Evolutionary conservation across 2,329 filamentous ascomycete species (phyloP).

Genomic region (Colletotrichum theobromicola): DNA sequence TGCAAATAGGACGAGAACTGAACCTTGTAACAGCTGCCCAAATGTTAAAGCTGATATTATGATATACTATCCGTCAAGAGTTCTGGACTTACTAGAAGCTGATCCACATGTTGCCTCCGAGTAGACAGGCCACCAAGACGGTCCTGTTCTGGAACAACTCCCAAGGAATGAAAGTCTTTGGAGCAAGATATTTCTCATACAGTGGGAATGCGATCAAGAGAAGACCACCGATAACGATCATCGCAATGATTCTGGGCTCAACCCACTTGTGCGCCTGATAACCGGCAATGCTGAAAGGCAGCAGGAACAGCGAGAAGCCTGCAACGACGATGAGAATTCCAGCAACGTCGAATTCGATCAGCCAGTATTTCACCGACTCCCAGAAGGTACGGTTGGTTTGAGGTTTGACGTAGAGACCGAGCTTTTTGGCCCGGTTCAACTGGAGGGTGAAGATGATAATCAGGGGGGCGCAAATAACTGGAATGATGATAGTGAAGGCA

Average conservation of each 20-base stretch:
- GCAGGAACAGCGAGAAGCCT: constrained; percentile 57
- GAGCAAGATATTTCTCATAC: constrained; percentile 51
- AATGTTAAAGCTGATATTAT: background rate
- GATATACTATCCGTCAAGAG: background rate
- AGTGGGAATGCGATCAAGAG: background rate
- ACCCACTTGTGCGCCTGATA: constrained; percentile 45
- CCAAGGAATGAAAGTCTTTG: constrained; percentile 51
- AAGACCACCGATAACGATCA: constrained; percentile 31
- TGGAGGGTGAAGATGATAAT: constrained; percentile 17
- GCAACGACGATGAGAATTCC: constrained; percentile 54
- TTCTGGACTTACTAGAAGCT: constrained; percentile 26
- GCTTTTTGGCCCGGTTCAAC: constrained; percentile 17
- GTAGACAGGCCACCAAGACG: constrained; percentile 27
- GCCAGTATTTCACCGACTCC: constrained; percentile 24
- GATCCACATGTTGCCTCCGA: constrained; percentile 30
- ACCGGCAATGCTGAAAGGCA: constrained; percentile 60
- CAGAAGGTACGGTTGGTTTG: background rate
- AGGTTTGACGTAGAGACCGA: constrained; percentile 26
- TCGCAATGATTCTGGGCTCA: constrained; percentile 47
- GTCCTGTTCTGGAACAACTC: constrained; percentile 36
- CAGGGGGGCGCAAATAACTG: constrained; percentile 28
- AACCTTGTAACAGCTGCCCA: constrained; percentile 33
- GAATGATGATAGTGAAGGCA: constrained; percentile 62
- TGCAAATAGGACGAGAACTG: constrained; percentile 48
- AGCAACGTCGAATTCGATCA: constrained; percentile 34